Evolutionary conservation across 768 basidiomycete genomes (phyloP), one percentile per base, ranked within the genome.

Genomic region (Nidularia pulvinata): DNA sequence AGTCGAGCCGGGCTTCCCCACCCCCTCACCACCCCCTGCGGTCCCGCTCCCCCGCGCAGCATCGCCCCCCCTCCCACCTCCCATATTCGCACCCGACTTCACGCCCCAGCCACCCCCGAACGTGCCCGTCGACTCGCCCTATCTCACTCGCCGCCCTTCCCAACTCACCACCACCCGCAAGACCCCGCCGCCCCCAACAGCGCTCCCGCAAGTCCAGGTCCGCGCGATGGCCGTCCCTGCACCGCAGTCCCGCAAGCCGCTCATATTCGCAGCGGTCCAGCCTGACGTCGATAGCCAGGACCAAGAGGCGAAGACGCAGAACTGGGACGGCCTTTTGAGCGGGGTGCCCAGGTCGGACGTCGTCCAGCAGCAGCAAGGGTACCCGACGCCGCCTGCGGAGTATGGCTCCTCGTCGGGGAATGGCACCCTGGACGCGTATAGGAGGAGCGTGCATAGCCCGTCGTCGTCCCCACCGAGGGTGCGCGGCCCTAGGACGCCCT

Each of bases 401-500:
- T 39, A 9, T n/a, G 37, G 9, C n/a, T 7, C 37, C 9, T 39
- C 37, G 37, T n/a, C 37, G n/a, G n/a, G 37, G 37, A 39, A 39
- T 7, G 37, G n/a, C 48, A 22, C 33, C 39, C 56, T 14, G 61
- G 60, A 33, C 37, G 37, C 37, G 37, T 7, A n/a, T 39, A 39
- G n/a, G 37, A n/a, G n/a, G n/a, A n/a, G 9, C 7, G n/a, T 9
- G 37, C n/a, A 39, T 9, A 39, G 37, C 37, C 37, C 37, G 37
- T 39, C 9, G 37, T n/a, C n/a, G n/a, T n/a, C n/a, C 9, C 37
- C 37, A 9, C 9, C 37, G n/a, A 39, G 9, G 37, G 7, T 39
- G 37, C 7, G n/a, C n/a, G n/a, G 7, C 13, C 10, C 13, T 32
- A 22, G n/a, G n/a, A n/a, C n/a, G n/a, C n/a, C n/a, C n/a, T n/a